Base-by-base conservation (phyloP, 352 stramenopile genomes). In the Ophiocytium majus region DNA sequence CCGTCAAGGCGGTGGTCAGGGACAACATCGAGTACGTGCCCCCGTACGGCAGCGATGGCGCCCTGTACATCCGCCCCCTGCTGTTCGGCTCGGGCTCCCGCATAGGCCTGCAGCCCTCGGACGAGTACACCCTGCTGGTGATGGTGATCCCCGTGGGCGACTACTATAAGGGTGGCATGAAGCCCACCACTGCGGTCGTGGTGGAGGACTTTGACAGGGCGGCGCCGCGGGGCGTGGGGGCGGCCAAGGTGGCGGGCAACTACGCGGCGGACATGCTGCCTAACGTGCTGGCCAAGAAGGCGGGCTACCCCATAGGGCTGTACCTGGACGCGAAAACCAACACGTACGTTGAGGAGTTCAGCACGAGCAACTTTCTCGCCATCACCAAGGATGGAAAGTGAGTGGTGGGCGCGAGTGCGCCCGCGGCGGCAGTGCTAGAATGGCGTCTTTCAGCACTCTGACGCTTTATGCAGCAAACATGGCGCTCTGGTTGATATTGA, bases 221-320 rank as follows among this genome's bases (percentile, higher is more conserved):
- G 17, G 94, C 94, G 23, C 94, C 94, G 0, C 89, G 89, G 80
- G 94, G 94, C 74, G 93, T 97, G 0, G 94, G 94, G 63, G 85
- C 82, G 76, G 92, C 94, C 43, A 97, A 97, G 90, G 91, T 89
- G 63, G 93, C 93, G 10, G 93, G 93, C 28, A 97, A 97, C 86
- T 97, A 97, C 89, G 93, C 93, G n/a, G 92, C 94, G 5, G 94
- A 96, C 85, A 88, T 97, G 50, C 87, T 96, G 43, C 93, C 94
- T 0, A 95, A 96, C 82, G 92, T 94, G 88, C 49, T 92, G 75
- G 92, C 90, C 34, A 96, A 96, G 84, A 93, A 96, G 87, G 92
- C 92, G 81, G 94, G 93, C 76, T 97, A 91, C 85, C 92, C 92
- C 28, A 95, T 96, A 87, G 92, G 91, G 9, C 86, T 96, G 33